Base-by-base conservation (phyloP, 1,139 yeast species). In the Candida labiduridarum region DNA sequence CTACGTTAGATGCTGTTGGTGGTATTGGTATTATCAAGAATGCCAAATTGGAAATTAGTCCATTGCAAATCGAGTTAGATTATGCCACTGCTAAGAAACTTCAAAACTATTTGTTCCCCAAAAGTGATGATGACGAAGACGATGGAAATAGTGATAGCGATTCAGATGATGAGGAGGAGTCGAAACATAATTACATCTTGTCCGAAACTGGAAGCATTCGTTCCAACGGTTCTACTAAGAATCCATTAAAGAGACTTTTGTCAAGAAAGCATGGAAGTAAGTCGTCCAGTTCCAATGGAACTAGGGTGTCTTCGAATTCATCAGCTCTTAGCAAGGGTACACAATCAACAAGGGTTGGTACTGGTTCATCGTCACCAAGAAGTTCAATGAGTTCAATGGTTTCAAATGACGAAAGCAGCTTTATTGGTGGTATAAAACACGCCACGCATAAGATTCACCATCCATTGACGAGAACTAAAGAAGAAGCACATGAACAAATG, bases 1-100 rank as follows among this genome's bases (percentile, higher is more conserved):
- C 81, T 8, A 76, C 86, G 79, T 72, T 87, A 44, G 85, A 82
- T 38, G 89, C 96, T 0, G 88, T 91, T 49, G 97, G 97, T 4
- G 97, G 97, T 2, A 91, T 91, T 45, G 78, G 85, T 0, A 83
- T 89, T 30, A 65, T 77, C 62, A 69, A 70, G 48, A 63, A 66
- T 45, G 78, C 78, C 2, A 65, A 64, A 40, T 69, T 91, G 58
- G 80, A 78, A 22, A 63, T 89, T 36, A 83, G 82, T 55, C 96
- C 97, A 0, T 63, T 90, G 49, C 80, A 83, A 56, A 70, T 91
- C 33, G 90, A 87, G 60, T 69, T 91, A 57, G 97, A 91, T 59
- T 84, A 85, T 60, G 69, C 71, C 3, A 81, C 92, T 0, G 86
- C 91, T 1, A 81, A 80, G 51, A 74, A 74, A 52, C 61, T 91